Conservation (phyloP, 495 filamentous ascomycete genomes). For the Xeromyces bisporus region DNA sequence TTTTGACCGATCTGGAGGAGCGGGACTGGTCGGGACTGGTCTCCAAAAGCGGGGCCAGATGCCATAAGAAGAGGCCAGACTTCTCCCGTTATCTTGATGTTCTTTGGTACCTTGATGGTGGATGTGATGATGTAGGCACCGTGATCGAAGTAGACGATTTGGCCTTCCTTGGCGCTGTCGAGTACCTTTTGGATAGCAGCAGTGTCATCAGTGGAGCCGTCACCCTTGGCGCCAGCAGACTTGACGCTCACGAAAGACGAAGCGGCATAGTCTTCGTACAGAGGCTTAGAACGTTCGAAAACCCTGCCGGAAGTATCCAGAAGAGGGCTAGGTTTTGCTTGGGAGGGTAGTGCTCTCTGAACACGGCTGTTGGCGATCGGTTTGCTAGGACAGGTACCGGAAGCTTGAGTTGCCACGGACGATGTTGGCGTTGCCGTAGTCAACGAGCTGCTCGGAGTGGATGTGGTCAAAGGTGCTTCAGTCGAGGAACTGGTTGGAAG, state of each 20-base stretch:
- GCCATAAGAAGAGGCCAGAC: slow-evolving; percentile 84
- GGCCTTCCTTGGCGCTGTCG: slow-evolving; percentile 35
- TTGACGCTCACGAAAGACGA: slow-evolving; percentile 60
- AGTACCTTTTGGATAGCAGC: slow-evolving; percentile 53
- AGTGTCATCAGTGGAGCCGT: slow-evolving; percentile 43
- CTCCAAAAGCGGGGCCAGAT: slow-evolving; percentile 50
- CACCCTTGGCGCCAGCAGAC: slow-evolving; percentile 61
- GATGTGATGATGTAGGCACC: slow-evolving; percentile 73
- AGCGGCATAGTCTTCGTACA: slow-evolving; percentile 45
- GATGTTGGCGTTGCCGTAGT: slow-evolving; percentile 37
- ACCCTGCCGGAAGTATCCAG: slow-evolving; percentile 28
- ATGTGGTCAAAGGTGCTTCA: not conserved
- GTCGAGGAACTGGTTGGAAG: not conserved
- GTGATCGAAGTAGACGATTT: slow-evolving; percentile 83
- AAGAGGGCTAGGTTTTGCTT: slow-evolving; percentile 12
- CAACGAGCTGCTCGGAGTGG: not conserved
- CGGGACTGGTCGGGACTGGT: slow-evolving; percentile 42
- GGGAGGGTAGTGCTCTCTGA: slow-evolving; percentile 9
- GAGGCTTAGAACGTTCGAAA: slow-evolving; percentile 54
- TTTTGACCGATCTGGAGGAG: slow-evolving; percentile 54
- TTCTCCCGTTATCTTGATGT: slow-evolving; percentile 58
- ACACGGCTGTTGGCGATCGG: slow-evolving; percentile 5
- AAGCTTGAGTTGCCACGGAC: slow-evolving; percentile 29
- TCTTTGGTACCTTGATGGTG: slow-evolving; percentile 59
- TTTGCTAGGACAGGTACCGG: slow-evolving; percentile 3